Evolutionary conservation across 192 early-diverging fungal species (phyloP).

Genomic region (Umbelopsis sp.): DNA sequence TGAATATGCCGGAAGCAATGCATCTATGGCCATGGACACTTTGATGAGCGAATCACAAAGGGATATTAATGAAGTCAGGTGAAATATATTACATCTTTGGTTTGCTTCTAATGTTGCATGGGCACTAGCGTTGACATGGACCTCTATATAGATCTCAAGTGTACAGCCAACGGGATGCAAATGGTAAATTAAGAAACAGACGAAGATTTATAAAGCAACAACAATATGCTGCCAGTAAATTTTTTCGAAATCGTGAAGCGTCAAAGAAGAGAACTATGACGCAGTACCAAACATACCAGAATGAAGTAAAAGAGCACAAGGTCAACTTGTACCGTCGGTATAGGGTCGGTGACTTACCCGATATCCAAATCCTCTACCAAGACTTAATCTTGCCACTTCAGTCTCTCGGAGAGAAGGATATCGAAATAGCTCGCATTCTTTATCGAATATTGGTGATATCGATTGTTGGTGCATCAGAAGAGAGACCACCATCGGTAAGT

Average conservation of each 20-base stretch:
- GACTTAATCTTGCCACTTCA: conserved; percentile 73
- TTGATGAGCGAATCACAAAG: conserved; percentile 2
- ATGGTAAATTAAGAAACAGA: not conserved
- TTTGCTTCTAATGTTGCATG: not conserved
- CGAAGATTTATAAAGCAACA: conserved; percentile 20
- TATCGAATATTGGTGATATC: conserved; percentile 44
- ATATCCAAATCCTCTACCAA: conserved; percentile 68
- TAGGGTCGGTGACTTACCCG: conserved; percentile 70
- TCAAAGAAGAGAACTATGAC: conserved; percentile 34
- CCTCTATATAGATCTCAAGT: not conserved
- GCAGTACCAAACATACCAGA: conserved; percentile 37
- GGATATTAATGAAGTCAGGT: conserved; percentile 4
- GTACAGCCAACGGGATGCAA: not conserved
- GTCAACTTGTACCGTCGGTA: conserved; percentile 67
- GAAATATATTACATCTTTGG: not conserved
- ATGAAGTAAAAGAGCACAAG: conserved; percentile 48
- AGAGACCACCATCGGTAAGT: conserved; percentile 34
- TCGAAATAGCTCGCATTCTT: conserved; percentile 56
- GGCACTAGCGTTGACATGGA: not conserved
- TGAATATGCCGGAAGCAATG: not conserved
- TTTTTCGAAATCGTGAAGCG: conserved; percentile 50
- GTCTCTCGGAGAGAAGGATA: conserved; percentile 56
- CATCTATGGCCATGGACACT: not conserved
- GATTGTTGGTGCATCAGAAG: conserved; percentile 32
- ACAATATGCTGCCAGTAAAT: conserved; percentile 14